Base-by-base conservation (phyloP, 805 yeast genomes). In the Wickerhamiella slavikovae region DNA sequence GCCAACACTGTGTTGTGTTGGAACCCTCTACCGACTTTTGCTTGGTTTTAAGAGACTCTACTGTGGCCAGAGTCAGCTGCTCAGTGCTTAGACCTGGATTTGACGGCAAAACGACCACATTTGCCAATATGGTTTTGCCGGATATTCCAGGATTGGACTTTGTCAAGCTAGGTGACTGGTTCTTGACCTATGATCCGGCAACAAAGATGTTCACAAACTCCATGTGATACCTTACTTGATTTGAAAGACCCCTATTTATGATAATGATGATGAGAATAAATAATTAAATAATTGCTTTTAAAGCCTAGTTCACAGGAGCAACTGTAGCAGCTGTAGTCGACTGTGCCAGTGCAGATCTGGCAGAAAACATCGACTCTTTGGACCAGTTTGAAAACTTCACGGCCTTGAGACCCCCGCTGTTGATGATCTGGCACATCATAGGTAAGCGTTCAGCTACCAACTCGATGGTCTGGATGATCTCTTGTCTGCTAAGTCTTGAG, bases 391-490 rank as follows among this genome's bases (percentile, higher is more conserved):
- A 7, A 16, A 35, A 15, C 25, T 35, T 40, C 7, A 48, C 38
- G 22, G 40, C 48, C 2, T 36, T 33, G 10, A 41, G 22, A 6
- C 27, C 27, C 5, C 49, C 51, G n/a, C 35, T 30, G 3, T 31
- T 24, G 5, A 43, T 42, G 10, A 48, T 26, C 2, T 38, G 18
- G 32, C 51, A 48, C 24, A 44, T 37, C 4, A 32, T 29, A 1
- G 52, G 52, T 22, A 35, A 30, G 25, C 24, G 21, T 11, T 28
- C 17, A 5, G 44, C 34, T 8, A 45, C 33, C 14, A 37, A 27
- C n/a, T 33, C 27, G n/a, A 48, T 29, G 5, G 42, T 42, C 6
- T 38, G 36, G 11, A 27, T 18, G 13, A 42, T 33, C 29, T 48
- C 51, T 4, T 31, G 20, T 3, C 31, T 30, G 28, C 49, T 41